Conservation (phyloP, 2,329 filamentous ascomycete species). For the Diaporthe sp. region DNA sequence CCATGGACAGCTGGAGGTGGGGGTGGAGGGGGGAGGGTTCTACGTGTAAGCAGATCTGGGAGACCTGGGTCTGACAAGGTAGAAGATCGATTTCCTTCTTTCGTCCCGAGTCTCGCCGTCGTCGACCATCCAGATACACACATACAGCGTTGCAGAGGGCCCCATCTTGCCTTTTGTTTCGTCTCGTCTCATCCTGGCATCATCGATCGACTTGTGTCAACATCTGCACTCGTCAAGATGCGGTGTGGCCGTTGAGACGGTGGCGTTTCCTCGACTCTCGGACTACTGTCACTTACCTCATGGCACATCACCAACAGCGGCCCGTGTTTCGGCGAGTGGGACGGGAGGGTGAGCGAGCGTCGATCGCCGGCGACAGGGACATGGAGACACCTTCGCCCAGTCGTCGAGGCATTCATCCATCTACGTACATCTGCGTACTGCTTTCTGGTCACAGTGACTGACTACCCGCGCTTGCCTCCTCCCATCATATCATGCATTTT, state of each 20-base stretch:
- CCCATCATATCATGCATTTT: not conserved
- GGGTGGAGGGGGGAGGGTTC: not conserved
- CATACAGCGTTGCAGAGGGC: not conserved
- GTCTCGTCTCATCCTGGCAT: slow-evolving; percentile 20
- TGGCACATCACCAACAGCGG: slow-evolving; percentile 21
- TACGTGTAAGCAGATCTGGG: not conserved
- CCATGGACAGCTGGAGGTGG: not conserved
- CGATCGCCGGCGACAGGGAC: slow-evolving; percentile 19
- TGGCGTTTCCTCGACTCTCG: not conserved
- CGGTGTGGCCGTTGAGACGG: slow-evolving; percentile 22
- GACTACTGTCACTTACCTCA: not conserved
- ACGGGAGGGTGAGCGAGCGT: not conserved
- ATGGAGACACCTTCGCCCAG: not conserved
- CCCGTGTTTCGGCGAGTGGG: slow-evolving; percentile 38
- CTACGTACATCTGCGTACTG: not conserved
- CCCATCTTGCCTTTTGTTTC: not conserved
- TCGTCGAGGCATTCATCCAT: not conserved
- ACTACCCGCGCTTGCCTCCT: not conserved
- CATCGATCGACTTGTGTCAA: slow-evolving; percentile 7
- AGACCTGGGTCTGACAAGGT: not conserved
- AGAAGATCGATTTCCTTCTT: not conserved
- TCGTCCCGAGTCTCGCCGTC: slow-evolving; percentile 19
- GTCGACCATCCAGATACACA: not conserved
- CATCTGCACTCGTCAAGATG: slow-evolving; percentile 9
- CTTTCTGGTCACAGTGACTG: not conserved